Evolutionary conservation across 169 alveolate species (phyloP).

Genomic region (Babesia microti): DNA sequence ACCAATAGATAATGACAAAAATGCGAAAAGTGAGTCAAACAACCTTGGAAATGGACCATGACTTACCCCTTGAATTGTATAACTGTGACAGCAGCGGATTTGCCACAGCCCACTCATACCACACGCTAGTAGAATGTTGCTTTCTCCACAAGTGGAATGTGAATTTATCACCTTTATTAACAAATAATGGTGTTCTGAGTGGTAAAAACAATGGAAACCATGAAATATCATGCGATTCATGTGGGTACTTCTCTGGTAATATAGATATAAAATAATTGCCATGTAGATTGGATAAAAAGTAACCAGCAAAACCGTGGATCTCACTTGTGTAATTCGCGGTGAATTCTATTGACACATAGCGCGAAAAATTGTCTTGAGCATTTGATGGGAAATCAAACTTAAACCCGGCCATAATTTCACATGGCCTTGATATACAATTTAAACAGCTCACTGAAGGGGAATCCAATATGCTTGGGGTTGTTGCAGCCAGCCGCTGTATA

Average conservation of each 20-base stretch:
- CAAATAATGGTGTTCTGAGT: slow-evolving; percentile 28
- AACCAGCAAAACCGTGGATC: slow-evolving; percentile 60
- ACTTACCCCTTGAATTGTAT: slow-evolving; percentile 30
- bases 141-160: slow-evolving; percentile 59
- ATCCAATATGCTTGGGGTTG: slow-evolving; percentile 24
- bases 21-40: neutral
- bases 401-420: slow-evolving; percentile 30
- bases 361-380: slow-evolving; percentile 3
- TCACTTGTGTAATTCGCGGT: slow-evolving; percentile 32
- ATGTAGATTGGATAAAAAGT: slow-evolving; percentile 48
- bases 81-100: slow-evolving; percentile 28
- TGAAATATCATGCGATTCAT: slow-evolving; percentile 32
- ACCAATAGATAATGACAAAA: neutral
- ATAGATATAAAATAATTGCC: slow-evolving; percentile 46
- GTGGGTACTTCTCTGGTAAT: slow-evolving; percentile 43
- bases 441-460: slow-evolving; percentile 32
- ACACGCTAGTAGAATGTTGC: slow-evolving; percentile 43
- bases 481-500: slow-evolving; percentile 6
- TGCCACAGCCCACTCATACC: slow-evolving; percentile 64
- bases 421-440: slow-evolving; percentile 25
- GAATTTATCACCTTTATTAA: slow-evolving; percentile 33
- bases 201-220: slow-evolving; percentile 68
- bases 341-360: slow-evolving; percentile 42
- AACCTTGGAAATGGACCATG: slow-evolving; percentile 12
- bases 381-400: slow-evolving; percentile 40